Conservation (phyloP, 2,329 filamentous ascomycete species). For the Ceratocystis diversiconidia region DNA sequence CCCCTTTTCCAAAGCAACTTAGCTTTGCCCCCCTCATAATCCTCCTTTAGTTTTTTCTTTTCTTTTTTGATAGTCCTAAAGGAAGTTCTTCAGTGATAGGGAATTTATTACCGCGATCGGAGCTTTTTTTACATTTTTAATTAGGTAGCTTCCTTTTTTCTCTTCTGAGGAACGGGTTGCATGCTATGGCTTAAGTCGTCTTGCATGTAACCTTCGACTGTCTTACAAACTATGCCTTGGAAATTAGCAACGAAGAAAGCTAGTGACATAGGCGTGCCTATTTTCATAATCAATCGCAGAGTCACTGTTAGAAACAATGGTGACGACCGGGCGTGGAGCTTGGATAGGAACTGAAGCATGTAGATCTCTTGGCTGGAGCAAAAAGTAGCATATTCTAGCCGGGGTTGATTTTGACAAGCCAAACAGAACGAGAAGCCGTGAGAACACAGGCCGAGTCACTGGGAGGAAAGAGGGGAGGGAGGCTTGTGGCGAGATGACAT, state of each 20-base stretch:
- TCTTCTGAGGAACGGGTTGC: background rate
- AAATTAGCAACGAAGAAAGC: background rate
- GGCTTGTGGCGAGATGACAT: background rate
- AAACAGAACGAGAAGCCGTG: background rate
- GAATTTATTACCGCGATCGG: background rate
- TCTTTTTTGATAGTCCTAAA: background rate
- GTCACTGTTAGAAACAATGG: background rate
- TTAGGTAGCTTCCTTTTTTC: background rate
- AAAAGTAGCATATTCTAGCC: background rate
- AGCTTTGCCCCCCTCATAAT: background rate
- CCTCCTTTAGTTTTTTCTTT: background rate
- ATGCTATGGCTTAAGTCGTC: background rate
- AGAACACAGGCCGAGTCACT: background rate
- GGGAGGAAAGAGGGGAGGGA: background rate
- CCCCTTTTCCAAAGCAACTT: background rate
- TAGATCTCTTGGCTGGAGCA: slow-evolving; percentile 1
- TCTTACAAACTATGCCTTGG: background rate
- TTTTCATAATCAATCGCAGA: background rate
- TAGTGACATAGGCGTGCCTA: background rate
- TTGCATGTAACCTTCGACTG: background rate
- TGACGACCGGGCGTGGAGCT: background rate
- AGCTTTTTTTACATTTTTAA: background rate
- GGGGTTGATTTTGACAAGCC: background rate
- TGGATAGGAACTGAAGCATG: slow-evolving; percentile 7
- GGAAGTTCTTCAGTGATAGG: background rate